Evolutionary conservation across 2,329 filamentous ascomycete genomes (phyloP).

Genomic region (Paecilomyces fulvus): DNA sequence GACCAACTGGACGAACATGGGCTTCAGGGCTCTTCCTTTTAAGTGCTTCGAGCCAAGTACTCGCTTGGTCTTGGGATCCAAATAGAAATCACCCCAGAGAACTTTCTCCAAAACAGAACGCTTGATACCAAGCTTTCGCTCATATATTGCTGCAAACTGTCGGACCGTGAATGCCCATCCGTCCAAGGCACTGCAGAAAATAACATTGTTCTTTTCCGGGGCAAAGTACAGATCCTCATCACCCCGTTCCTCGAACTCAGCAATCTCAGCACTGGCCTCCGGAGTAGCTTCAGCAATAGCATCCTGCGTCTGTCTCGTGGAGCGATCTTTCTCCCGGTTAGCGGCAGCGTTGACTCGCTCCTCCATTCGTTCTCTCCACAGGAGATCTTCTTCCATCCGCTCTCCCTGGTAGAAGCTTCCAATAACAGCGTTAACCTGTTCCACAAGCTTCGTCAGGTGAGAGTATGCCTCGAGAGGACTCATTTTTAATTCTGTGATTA

Average conservation of each 20-base stretch:
- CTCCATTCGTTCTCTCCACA: constrained; percentile 91
- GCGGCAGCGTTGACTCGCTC: constrained; percentile 67
- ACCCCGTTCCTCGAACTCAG: constrained; percentile 76
- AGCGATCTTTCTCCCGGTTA: constrained; percentile 48
- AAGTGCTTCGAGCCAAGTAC: constrained; percentile 84
- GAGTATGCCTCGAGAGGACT: constrained; percentile 80
- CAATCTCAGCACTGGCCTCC: constrained; percentile 40
- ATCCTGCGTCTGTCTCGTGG: constrained; percentile 27
- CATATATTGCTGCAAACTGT: constrained; percentile 87
- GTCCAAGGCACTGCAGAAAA: constrained; percentile 94
- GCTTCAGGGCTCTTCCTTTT: constrained; percentile 83
- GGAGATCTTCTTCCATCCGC: constrained; percentile 94
- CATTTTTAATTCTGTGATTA: constrained; percentile 92
- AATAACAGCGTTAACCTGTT: constrained; percentile 94
- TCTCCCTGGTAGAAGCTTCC: constrained; percentile 97
- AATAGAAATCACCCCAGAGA: constrained; percentile 91
- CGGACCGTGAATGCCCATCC: constrained; percentile 98
- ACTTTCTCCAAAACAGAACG: constrained; percentile 81
- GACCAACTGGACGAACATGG: constrained; percentile 95
- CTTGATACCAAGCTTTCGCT: constrained; percentile 96
- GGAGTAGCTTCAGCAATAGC: constrained; percentile 44
- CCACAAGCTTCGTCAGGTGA: constrained; percentile 79
- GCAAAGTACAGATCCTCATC: constrained; percentile 98
- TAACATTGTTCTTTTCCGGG: constrained; percentile 97
- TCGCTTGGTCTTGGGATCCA: constrained; percentile 95